These are phyloP conservation scores for Beauveria sp. DNA, from an alignment of 2,329 filamentous ascomycete genomes.

Conservation along the genomic window DNA sequence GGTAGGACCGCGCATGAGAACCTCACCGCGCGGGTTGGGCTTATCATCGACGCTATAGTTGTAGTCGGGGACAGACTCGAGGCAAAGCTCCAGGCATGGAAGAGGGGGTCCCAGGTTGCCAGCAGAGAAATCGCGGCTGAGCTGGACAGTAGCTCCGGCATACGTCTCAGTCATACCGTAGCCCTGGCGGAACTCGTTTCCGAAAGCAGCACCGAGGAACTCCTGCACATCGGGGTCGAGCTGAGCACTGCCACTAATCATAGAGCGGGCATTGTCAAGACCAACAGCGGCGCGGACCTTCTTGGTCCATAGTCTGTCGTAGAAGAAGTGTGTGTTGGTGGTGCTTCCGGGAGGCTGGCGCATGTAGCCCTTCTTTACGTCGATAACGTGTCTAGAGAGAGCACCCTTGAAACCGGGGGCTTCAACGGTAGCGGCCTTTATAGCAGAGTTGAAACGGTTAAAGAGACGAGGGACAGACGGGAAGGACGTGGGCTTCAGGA, in stretches of 20 bases:
- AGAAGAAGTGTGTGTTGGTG: conserved; percentile 68
- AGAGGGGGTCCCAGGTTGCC: conserved; percentile 76
- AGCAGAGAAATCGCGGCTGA: conserved; percentile 58
- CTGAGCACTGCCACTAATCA: conserved; percentile 89
- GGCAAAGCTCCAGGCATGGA: conserved; percentile 63
- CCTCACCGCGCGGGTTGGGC: conserved; percentile 82
- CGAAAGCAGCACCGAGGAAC: conserved; percentile 80
- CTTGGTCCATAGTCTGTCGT: conserved; percentile 82
- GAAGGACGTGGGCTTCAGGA: conserved; percentile 74
- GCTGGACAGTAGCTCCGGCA: conserved; percentile 65
- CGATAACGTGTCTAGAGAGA: conserved; percentile 71
- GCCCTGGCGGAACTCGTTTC: conserved; percentile 73
- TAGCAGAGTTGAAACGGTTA: conserved; percentile 80
- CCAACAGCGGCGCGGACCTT: conserved; percentile 83
- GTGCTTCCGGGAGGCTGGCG: conserved; percentile 64
- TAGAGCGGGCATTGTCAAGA: conserved; percentile 61
- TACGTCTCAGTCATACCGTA: conserved; percentile 95
- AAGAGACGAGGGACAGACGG: conserved; percentile 86
- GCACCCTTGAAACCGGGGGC: conserved; percentile 73
- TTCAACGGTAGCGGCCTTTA: conserved; percentile 72
- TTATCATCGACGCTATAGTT: conserved; percentile 86
- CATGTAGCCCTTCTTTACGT: conserved; percentile 73
- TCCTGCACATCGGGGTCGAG: conserved; percentile 82
- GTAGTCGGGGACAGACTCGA: conserved; percentile 86
- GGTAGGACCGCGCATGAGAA: conserved; percentile 70